phyloP scores from a whole-genome alignment of 306 rosid genomes.

The Cucurbita moschata region DNA sequence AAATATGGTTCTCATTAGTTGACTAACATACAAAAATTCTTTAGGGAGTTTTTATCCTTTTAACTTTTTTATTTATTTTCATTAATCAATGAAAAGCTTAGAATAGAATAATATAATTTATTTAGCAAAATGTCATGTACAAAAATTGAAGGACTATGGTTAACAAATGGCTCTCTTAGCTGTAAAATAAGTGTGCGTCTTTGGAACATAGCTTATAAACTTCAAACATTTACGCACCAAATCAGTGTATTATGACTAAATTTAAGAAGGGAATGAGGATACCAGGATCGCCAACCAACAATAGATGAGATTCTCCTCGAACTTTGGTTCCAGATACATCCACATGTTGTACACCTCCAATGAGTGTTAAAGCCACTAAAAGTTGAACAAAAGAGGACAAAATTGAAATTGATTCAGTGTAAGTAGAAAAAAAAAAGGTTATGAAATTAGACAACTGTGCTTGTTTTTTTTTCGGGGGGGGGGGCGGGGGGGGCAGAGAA shows the following conservation, averaged over 20 bases:
- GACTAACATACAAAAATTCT: neutral
- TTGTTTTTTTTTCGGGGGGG: neutral
- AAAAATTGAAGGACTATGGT: neutral
- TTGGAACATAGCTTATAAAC: neutral
- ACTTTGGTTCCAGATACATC: slow-evolving; percentile 85
- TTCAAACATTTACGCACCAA: neutral
- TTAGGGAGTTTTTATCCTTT: neutral
- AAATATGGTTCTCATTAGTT: neutral
- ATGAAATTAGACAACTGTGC: neutral
- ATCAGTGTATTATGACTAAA: neutral
- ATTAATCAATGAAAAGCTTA: no score
- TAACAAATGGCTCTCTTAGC: neutral
- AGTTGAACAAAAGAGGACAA: slow-evolving; percentile 10
- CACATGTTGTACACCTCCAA: slow-evolving; percentile 92
- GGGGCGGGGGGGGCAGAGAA: neutral
- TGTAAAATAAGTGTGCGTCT: neutral
- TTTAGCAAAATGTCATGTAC: neutral
- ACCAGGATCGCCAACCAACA: slow-evolving; percentile 97
- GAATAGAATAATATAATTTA: neutral
- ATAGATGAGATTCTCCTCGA: slow-evolving; percentile 93
- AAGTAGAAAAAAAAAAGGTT: neutral
- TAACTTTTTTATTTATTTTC: neutral
- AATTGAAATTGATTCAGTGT: neutral
- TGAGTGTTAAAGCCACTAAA: slow-evolving; percentile 76
- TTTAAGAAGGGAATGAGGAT: slow-evolving; percentile 13